These are phyloP conservation scores for Exophiala aquamarina DNA, from an alignment of 2,329 filamentous ascomycete genomes.

Conservation along the genomic window DNA sequence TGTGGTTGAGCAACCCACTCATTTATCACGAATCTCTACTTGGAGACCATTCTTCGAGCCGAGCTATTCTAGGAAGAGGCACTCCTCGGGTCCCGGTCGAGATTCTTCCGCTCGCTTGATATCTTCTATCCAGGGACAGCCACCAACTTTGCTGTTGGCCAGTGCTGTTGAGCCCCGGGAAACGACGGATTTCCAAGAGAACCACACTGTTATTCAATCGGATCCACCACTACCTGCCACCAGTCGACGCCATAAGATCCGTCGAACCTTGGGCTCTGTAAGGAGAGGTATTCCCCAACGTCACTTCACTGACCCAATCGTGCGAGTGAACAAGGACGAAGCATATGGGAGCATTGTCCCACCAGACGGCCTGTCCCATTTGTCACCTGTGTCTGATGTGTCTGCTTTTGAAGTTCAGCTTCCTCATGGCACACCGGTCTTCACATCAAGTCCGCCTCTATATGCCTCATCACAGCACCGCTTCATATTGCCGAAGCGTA, in stretches of 20 bases:
- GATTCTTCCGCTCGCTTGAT: conserved; percentile 18
- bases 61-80: conserved; percentile 40
- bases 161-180: conserved; percentile 17
- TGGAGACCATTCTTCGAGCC: conserved; percentile 44
- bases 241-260: conserved; percentile 20
- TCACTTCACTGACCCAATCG: conserved; percentile 28
- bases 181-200: conserved; percentile 4
- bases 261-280: conserved; percentile 35
- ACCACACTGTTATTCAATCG: conserved; percentile 1
- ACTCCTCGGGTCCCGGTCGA: conserved; percentile 31
- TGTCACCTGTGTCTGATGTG: conserved; percentile 30
- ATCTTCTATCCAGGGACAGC: conserved; percentile 5
- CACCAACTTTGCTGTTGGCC: conserved; percentile 21
- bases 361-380: conserved; percentile 23
- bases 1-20: conserved; percentile 7
- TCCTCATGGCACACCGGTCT: conserved; percentile 25
- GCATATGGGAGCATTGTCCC: conserved; percentile 26
- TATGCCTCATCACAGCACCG: conserved; percentile 19
- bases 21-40: conserved; percentile 13
- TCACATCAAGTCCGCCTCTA: conserved; percentile 25
- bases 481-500: conserved; percentile 43
- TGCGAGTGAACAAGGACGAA: conserved; percentile 24
- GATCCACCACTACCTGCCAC: conserved; percentile 7
- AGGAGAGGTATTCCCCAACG: conserved; percentile 26
- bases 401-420: conserved; percentile 33